Base-by-base conservation (phyloP, 257 asterid species). In the Nicotiana benthamiana region DNA sequence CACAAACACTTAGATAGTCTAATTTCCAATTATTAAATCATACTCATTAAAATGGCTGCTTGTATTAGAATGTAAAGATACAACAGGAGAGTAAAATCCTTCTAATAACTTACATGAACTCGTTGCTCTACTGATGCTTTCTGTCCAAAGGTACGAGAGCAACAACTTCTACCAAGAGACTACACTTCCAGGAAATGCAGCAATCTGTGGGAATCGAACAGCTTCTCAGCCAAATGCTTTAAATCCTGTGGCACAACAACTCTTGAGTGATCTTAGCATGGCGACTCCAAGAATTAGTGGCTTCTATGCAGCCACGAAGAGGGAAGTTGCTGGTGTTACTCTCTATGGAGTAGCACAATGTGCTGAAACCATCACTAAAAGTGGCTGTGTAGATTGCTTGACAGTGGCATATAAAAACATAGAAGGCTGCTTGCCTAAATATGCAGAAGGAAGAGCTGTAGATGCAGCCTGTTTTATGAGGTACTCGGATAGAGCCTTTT, bases 381-480 rank as follows among this genome's bases (percentile, higher is more conserved):
- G 28, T 13, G 97, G 96, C 30, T 94, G 95, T 85, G 87, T 65
- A 68, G 96, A 89, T 76, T 94, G 98, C 90, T 46, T 94, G 79
- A 86, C 90, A 2, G 93, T 90, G n/a, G 97, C 95, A 0, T 77
- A 72, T 24, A 76, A 85, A n/a, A 91, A 93, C 85, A 87, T 94
- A 84, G 81, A 86, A 9, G 86, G 92, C 9, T 94, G 98, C 88
- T 84, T 93, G 77, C 94, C 96, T 5, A 79, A 78, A 48, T 64
- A 28, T 81, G 87, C 91, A 0, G 94, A 90, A 28, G 98, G 96
- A 53, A 90, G 96, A 75, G 91, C 97, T 34, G 34, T 89, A 20
- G 97, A 93, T 81, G 94, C 95, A 3, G 97, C 88, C 2, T 94
- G 97, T 54, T 94, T 93, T n/a, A 66, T 92, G 52, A 82, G 98